phyloP scores from a whole-genome alignment of 2,329 filamentous ascomycete species.

The Beauveria varroae region DNA sequence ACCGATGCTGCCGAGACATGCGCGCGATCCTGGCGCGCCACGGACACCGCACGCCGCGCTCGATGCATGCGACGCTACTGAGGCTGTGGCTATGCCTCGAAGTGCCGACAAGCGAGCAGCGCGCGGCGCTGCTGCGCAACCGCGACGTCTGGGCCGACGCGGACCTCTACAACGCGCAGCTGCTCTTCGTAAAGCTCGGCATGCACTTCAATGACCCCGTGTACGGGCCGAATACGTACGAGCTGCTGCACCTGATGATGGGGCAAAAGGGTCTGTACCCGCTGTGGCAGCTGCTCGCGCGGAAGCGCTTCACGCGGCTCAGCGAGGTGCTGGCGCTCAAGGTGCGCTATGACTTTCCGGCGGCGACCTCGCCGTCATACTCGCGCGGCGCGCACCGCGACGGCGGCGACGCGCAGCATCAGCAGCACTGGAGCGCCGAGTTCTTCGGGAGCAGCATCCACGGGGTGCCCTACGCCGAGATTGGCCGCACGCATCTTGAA shows the following conservation, averaged over 20 bases:
- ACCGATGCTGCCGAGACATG: slow-evolving; percentile 53
- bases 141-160: slow-evolving; percentile 44
- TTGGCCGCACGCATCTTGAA: slow-evolving; percentile 48
- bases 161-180: slow-evolving; percentile 54
- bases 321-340: slow-evolving; percentile 49
- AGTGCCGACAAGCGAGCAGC: slow-evolving; percentile 46
- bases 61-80: slow-evolving; percentile 41
- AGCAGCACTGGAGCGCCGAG: slow-evolving; percentile 16
- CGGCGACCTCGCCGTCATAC: slow-evolving; percentile 16
- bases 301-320: slow-evolving; percentile 41
- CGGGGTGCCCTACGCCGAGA: slow-evolving; percentile 42
- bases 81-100: slow-evolving; percentile 73
- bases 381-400: background rate
- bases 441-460: slow-evolving; percentile 28
- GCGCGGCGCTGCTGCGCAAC: slow-evolving; percentile 48
- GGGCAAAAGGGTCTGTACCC: slow-evolving; percentile 48
- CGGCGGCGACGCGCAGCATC: too few relatives aligned
- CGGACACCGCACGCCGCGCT: slow-evolving; percentile 48
- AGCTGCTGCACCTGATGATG: slow-evolving; percentile 50
- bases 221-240: slow-evolving; percentile 41
- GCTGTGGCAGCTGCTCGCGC: slow-evolving; percentile 54
- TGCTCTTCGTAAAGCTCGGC: slow-evolving; percentile 65
- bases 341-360: slow-evolving; percentile 47
- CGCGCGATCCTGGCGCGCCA: slow-evolving; percentile 50
- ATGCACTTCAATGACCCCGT: slow-evolving; percentile 61